Conservation (phyloP, 768 basidiomycete species). For the Amanita phalloides region DNA sequence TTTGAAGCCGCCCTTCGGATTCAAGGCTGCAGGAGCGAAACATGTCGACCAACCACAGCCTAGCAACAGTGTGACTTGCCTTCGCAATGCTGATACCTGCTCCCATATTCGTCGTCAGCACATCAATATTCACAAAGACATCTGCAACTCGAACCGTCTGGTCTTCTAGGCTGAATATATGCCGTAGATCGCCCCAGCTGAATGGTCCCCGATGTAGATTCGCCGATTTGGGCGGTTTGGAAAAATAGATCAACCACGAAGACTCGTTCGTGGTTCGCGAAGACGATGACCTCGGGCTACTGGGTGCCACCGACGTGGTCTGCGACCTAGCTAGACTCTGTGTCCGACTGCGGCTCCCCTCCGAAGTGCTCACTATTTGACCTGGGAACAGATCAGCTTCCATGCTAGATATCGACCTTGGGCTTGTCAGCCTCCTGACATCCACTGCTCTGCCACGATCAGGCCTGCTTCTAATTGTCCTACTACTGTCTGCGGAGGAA, state of each 20-base stretch:
- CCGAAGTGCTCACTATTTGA: background rate
- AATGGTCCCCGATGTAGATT: constrained; percentile 11
- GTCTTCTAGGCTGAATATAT: constrained; percentile 23
- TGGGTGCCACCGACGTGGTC: background rate
- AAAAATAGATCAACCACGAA: background rate
- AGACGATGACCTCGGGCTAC: background rate
- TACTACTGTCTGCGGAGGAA: background rate
- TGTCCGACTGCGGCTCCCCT: background rate
- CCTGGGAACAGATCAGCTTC: background rate
- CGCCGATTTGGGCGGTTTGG: background rate
- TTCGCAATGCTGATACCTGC: constrained; percentile 15
- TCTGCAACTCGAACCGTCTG: constrained; percentile 23
- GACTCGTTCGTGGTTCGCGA: background rate
- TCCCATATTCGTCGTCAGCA: background rate
- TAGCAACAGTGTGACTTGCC: constrained; percentile 10
- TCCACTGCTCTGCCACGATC: background rate
- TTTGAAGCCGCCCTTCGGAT: constrained; percentile 25
- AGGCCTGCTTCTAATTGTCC: background rate
- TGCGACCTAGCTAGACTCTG: background rate
- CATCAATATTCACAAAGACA: background rate
- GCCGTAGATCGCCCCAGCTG: constrained; percentile 11
- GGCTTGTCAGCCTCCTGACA: background rate
- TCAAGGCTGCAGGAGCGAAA: constrained; percentile 17
- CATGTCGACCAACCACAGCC: background rate
- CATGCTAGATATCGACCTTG: background rate